phyloP scores from a whole-genome alignment of 768 basidiomycete genomes.

The Kwoniella botswanensis region DNA sequence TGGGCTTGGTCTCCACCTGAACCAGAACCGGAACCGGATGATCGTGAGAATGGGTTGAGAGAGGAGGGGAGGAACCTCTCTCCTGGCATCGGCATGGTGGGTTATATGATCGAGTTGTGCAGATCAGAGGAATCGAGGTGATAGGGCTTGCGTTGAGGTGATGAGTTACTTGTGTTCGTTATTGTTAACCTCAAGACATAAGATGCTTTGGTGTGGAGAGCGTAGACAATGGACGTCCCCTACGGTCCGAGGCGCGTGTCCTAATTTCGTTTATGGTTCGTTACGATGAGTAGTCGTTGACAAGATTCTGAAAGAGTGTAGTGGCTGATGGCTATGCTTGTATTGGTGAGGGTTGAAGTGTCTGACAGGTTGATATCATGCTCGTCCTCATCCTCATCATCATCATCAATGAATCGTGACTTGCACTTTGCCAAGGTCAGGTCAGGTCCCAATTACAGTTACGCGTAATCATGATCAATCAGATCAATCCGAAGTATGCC shows the following conservation, averaged over 20 bases:
- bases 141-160: background rate
- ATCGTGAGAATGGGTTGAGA: constrained; percentile 14
- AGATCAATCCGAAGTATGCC: too few relatives aligned
- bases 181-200: background rate
- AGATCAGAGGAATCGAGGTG: background rate
- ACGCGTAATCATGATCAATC: too few relatives aligned
- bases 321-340: background rate
- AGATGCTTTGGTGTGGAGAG: background rate
- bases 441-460: too few relatives aligned
- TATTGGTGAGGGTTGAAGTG: background rate
- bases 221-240: background rate
- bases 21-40: constrained; percentile 1
- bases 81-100: constrained; percentile 23
- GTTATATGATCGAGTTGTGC: background rate
- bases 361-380: background rate
- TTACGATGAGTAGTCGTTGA: too few relatives aligned
- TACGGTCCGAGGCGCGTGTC: too few relatives aligned
- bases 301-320: background rate
- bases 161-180: background rate
- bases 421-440: too few relatives aligned
- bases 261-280: too few relatives aligned
- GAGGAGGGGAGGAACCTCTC: constrained; percentile 20
- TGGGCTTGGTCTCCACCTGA: background rate
- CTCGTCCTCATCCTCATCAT: background rate
- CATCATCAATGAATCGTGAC: too few relatives aligned